Evolutionary conservation across 805 yeast genomes (phyloP).

Genomic region (Metschnikowia continentalis): DNA sequence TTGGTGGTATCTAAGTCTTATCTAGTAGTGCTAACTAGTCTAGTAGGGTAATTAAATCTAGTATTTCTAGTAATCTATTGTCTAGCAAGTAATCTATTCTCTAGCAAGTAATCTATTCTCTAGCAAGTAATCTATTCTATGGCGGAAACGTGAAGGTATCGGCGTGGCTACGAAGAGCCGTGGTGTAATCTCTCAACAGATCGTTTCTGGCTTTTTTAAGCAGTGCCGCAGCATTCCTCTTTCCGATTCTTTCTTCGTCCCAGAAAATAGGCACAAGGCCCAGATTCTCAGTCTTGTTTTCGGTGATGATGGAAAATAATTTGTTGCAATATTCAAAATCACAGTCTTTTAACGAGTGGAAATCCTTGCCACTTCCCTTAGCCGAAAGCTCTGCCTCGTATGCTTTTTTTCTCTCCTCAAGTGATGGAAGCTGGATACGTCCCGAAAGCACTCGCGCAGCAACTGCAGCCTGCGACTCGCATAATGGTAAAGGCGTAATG

Average conservation of each 20-base stretch:
- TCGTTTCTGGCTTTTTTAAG: slow-evolving; percentile 16
- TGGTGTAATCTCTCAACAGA: slow-evolving; percentile 13
- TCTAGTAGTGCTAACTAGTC: too few species aligned
- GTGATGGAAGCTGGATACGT: slow-evolving; percentile 11
- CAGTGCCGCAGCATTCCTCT: slow-evolving; percentile 14
- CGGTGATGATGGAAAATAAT: slow-evolving; percentile 14
- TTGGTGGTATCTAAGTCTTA: too few species aligned
- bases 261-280: slow-evolving; percentile 22
- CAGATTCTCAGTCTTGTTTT: slow-evolving; percentile 9
- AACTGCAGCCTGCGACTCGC: slow-evolving; percentile 18
- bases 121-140: not conserved
- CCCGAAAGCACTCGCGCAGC: slow-evolving; percentile 18
- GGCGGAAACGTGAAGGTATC: slow-evolving; percentile 14
- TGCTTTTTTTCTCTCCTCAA: slow-evolving; percentile 4
- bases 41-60: too few species aligned
- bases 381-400: slow-evolving; percentile 10
- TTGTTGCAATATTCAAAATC: slow-evolving; percentile 21
- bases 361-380: slow-evolving; percentile 13
- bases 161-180: slow-evolving; percentile 14
- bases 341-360: slow-evolving; percentile 18
- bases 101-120: not conserved
- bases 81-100: not conserved
- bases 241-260: slow-evolving; percentile 15
- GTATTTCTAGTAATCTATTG: too few species aligned
- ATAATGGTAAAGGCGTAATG: slow-evolving; percentile 16